Evolutionary conservation across 768 basidiomycete species (phyloP), one percentile per base, ranked within the genome.

Genomic region (Termitomyces heimii): DNA sequence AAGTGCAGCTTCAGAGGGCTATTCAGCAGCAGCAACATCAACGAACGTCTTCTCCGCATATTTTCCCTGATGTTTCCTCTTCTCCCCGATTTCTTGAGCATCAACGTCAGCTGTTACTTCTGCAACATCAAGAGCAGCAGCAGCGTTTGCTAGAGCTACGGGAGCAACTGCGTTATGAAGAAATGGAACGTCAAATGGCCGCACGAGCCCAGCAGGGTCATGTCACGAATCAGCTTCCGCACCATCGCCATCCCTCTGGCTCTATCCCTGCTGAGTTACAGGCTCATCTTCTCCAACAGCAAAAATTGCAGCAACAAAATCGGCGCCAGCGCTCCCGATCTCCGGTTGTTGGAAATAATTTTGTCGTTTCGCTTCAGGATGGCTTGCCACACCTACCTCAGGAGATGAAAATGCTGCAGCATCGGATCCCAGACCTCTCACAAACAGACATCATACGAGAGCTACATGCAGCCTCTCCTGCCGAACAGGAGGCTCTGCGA

Each of bases 71-170:
- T 22, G 80, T 82, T 22, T 84, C 86, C 4, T 88, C 89, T 63
- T 89, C 89, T 3, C 88, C 88, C n/a, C 82, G 88, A 20, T 88
- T 90, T 69, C 80, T 86, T 56, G 87, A 89, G 57, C 85, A 88
- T 65, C 79, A 89, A 57, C 83, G 88, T 46, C 89, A 89, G 66
- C 79, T 84, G 52, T 67, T 87, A 56, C 74, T 85, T 42, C 72
- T 86, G 20, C 88, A 88, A 63, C 84, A 89, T 62, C 82, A 87
- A 62, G 81, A 85, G 57, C 76, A 77, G 61, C 82, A 79, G 61
- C 81, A 82, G 61, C 80, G 82, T 44, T 73, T 84, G 14, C 73
- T 82, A 39, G 83, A 87, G 61, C 71, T 84, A 29, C 83, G 88
- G 62, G 84, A 87, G 55, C 86, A 86, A 56, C 69, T 84, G 53